Percentiles rank a stretch among this genome's conserved stretches.
Conservation (phyloP, 768 basidiomycete genomes). For the Suillus subalutaceus region DNA sequence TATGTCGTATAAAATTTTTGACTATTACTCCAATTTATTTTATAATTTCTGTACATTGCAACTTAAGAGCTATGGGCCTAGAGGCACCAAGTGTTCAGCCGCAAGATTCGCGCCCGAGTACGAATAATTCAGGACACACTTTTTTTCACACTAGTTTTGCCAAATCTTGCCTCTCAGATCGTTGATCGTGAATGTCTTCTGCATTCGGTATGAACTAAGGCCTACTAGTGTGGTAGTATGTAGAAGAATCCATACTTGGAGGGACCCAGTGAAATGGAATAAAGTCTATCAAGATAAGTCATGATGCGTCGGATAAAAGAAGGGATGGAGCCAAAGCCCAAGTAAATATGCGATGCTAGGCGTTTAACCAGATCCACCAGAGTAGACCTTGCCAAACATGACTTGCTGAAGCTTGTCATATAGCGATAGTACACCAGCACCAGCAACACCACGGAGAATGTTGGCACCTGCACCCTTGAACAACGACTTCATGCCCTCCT, state of each 20-base stretch:
- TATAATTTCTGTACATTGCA: too few relatives aligned
- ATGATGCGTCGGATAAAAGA: conserved; percentile 24
- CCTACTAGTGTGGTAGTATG: conserved; percentile 29
- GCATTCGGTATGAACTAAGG: conserved; percentile 21
- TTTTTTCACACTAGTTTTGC: not conserved
- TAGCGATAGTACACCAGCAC: conserved; percentile 98
- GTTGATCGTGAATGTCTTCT: conserved; percentile 9
- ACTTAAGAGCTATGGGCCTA: too few relatives aligned
- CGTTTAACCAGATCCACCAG: conserved; percentile 65
- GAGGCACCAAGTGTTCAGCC: too few relatives aligned
- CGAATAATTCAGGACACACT: too few relatives aligned
- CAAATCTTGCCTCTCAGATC: not conserved
- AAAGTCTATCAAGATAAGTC: conserved; percentile 36
- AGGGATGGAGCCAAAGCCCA: conserved; percentile 36
- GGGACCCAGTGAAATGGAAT: conserved; percentile 31
- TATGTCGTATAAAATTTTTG: too few relatives aligned
- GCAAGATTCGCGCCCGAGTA: too few relatives aligned
- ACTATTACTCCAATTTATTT: too few relatives aligned
- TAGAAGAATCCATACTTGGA: conserved; percentile 23
- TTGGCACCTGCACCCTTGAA: conserved; percentile 99
- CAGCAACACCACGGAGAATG: conserved; percentile 98
- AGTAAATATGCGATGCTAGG: conserved; percentile 13
- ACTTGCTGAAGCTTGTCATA: conserved; percentile 98
- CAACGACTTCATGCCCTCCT: conserved; percentile 94
- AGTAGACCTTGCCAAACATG: conserved; percentile 99